Percentiles rank a stretch among this genome's conserved stretches.
These are phyloP conservation scores for Fusarium nisikadoi DNA, from an alignment of 2,329 filamentous ascomycete species.

Conservation along the genomic window DNA sequence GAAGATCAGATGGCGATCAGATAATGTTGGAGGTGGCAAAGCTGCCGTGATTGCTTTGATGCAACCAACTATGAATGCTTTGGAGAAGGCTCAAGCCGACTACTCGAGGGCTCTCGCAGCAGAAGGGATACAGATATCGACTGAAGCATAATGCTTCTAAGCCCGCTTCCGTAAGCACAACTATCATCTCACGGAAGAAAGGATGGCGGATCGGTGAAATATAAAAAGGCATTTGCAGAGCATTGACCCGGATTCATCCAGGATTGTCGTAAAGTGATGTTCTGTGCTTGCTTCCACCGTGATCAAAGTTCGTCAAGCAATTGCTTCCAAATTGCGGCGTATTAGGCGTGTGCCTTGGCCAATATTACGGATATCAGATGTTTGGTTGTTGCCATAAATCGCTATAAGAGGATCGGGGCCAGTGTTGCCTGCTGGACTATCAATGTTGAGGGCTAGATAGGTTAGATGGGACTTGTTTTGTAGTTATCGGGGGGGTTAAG, in stretches of 20 bases:
- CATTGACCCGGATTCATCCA: neutral
- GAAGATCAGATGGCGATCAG: conserved; percentile 75
- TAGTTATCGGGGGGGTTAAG: neutral
- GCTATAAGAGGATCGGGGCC: neutral
- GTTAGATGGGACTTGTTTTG: neutral
- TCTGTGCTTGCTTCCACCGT: neutral
- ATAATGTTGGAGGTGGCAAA: conserved; percentile 77
- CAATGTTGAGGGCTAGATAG: neutral
- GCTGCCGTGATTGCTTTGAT: conserved; percentile 81
- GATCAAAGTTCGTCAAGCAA: neutral
- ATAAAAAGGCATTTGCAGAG: neutral
- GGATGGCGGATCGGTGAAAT: neutral
- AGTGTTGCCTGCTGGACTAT: neutral
- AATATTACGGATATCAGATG: neutral
- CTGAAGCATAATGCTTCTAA: conserved; percentile 48
- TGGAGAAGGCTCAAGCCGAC: conserved; percentile 75
- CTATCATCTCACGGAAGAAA: neutral
- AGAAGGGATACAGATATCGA: conserved; percentile 62
- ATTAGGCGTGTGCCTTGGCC: neutral
- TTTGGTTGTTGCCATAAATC: neutral
- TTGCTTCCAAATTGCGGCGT: neutral
- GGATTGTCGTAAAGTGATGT: neutral
- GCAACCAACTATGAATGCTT: conserved; percentile 75
- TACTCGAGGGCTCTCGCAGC: conserved; percentile 79
- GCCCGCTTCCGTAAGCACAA: neutral